phyloP scores from a whole-genome alignment of 306 rosid species.

The Vigna mungo region DNA sequence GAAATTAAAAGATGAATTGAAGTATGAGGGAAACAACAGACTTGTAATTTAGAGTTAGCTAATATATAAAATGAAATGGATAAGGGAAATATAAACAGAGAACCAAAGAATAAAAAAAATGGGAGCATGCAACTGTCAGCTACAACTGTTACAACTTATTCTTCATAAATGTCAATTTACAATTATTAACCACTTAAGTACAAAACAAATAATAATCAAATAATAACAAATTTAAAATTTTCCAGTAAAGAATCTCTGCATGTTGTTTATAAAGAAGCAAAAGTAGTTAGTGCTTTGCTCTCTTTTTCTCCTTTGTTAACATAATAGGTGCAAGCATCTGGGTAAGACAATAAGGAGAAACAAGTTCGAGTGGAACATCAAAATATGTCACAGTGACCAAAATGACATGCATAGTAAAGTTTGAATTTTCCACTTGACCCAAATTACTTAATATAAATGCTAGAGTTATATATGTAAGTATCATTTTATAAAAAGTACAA shows the following conservation, averaged over 20 bases:
- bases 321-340: slow-evolving; percentile 19
- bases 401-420: not conserved
- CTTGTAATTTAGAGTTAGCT: slow-evolving; percentile 14
- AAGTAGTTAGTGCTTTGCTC: slow-evolving; percentile 26
- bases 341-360: slow-evolving; percentile 6
- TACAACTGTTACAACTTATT: not conserved
- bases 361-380: slow-evolving; percentile 7
- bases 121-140: not conserved
- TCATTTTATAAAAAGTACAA: too few relatives aligned
- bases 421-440: too few relatives aligned
- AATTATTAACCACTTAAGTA: not conserved
- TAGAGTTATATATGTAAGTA: too few relatives aligned
- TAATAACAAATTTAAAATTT: too few relatives aligned
- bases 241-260: too few relatives aligned
- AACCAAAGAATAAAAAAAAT: slow-evolving; percentile 23
- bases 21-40: slow-evolving; percentile 6
- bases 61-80: slow-evolving; percentile 21
- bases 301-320: not conserved
- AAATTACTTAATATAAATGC: not conserved
- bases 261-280: slow-evolving; percentile 2
- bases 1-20: slow-evolving; percentile 23
- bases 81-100: slow-evolving; percentile 30
- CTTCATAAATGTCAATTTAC: slow-evolving; percentile 24
- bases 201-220: not conserved
- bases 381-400: not conserved